Percentiles rank a stretch among this genome's conserved stretches.
Evolutionary conservation across 306 rosid genomes (phyloP).

Genomic region (Argentina anserina): DNA sequence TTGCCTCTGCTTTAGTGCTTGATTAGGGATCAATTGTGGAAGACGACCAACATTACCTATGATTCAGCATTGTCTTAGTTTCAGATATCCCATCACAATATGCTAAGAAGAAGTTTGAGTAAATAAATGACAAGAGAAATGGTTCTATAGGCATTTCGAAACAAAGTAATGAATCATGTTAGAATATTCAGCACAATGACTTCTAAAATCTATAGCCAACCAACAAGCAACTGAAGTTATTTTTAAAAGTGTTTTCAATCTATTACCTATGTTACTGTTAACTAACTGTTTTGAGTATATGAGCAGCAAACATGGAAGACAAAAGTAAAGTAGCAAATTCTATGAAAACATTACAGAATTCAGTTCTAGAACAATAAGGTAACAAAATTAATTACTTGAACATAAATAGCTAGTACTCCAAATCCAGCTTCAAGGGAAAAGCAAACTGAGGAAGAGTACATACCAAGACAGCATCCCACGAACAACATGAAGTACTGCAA

Average conservation of each 20-base stretch:
- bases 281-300: background rate
- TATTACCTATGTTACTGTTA: background rate
- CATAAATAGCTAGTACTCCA: background rate
- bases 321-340: background rate
- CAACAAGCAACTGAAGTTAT: background rate
- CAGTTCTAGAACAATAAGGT: constrained; percentile 15
- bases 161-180: background rate
- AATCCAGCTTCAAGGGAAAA: background rate
- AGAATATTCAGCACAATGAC: background rate
- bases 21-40: constrained; percentile 68
- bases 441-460: constrained; percentile 19
- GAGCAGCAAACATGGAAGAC: background rate
- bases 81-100: constrained; percentile 4
- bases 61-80: constrained; percentile 13
- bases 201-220: background rate
- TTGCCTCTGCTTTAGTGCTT: constrained; percentile 82
- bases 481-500: constrained; percentile 37
- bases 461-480: constrained; percentile 55
- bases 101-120: background rate
- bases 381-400: background rate
- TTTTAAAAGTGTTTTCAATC: background rate
- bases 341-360: background rate
- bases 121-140: background rate
- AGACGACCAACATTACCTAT: constrained; percentile 58
- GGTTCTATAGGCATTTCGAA: background rate